Conservation (phyloP, 192 early-diverging fungal genomes). For the Backusella psychrophila region DNA sequence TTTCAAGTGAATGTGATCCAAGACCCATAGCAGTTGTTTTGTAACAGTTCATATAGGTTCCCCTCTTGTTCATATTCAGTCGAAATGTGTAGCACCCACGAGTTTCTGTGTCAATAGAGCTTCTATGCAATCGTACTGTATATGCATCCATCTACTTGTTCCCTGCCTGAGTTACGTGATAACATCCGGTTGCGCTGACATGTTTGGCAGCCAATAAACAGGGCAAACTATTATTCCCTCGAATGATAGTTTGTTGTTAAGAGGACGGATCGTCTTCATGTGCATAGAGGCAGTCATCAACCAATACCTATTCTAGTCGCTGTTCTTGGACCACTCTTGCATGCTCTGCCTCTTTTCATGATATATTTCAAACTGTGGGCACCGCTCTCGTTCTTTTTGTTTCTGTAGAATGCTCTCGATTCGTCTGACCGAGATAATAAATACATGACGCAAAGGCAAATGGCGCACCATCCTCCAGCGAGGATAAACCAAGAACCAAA, state of each 20-base stretch:
- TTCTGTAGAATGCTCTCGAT: too few relatives aligned
- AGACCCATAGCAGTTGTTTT: too few relatives aligned
- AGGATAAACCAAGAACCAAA: too few relatives aligned
- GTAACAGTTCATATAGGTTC: conserved; percentile 14
- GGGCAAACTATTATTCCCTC: neutral
- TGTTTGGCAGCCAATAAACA: conserved; percentile 23
- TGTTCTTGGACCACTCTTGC: conserved; percentile 20
- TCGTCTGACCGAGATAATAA: too few relatives aligned
- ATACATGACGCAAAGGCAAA: too few relatives aligned
- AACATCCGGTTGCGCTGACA: conserved; percentile 39
- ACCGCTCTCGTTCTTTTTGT: too few relatives aligned
- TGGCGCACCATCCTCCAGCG: too few relatives aligned
- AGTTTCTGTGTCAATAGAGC: too few relatives aligned
- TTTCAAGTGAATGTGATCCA: too few relatives aligned
- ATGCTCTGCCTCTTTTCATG: conserved; percentile 31
- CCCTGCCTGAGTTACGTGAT: conserved; percentile 48
- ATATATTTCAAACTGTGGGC: conserved; percentile 29
- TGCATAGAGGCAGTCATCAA: conserved; percentile 18
- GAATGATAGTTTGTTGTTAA: conserved; percentile 23
- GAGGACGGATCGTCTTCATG: conserved; percentile 8
- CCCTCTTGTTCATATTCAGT: neutral
- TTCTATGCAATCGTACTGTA: too few relatives aligned
- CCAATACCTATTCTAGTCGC: conserved; percentile 15
- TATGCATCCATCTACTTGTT: conserved; percentile 31
- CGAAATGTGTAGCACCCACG: too few relatives aligned